Base-by-base conservation (phyloP, 192 early-diverging fungal species). In the Backusella liffmaniae region DNA sequence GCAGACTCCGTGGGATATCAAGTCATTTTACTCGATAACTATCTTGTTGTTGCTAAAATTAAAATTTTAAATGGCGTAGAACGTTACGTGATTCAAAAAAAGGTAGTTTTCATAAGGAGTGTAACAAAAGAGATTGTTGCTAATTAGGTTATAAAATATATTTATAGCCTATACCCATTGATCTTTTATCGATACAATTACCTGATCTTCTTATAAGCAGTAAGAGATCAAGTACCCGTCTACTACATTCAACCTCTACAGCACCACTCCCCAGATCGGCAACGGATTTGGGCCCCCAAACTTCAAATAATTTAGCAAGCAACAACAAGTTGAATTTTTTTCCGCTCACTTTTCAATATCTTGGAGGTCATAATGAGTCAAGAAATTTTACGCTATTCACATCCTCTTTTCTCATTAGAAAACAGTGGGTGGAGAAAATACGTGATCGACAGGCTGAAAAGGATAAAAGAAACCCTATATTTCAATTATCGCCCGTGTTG, bases 1-100 rank as follows among this genome's bases (percentile, higher is more conserved):
- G 34, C 67, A 21, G 91, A 91, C 56, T 91, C 89, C 18, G 79
- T 90, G 0, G 93, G 93, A 56, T 78, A 97, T 32, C 86, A 89
- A 53, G 90, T 97, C 30, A 93, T 95, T 78, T 77, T 98, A 51
- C 91, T 99, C 46, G 97, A 99, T 82, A 94, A 97, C 85, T 88
- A 91, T 77, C 77, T 95, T n/a, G 80, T 95, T 34, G 86, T 94
- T 80, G 86, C 89, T 73, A 93, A 91, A 76, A 80, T 85, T 68
- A 73, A 74, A 91, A 88, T 77, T 21, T 53, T 53, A 10, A 67
- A 73, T 37, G 84, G 86, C 21, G 81, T 83, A 10, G 90, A 90
- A 44, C 85, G 88, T 71, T 90, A 85, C 77, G 90, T 89, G 65
- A 86, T 92, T 29, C 84, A 89, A 65, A 87, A 82, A 71, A 75